Conservation (phyloP, 2,329 filamentous ascomycete species). For the Fusarium praegraminearum region DNA sequence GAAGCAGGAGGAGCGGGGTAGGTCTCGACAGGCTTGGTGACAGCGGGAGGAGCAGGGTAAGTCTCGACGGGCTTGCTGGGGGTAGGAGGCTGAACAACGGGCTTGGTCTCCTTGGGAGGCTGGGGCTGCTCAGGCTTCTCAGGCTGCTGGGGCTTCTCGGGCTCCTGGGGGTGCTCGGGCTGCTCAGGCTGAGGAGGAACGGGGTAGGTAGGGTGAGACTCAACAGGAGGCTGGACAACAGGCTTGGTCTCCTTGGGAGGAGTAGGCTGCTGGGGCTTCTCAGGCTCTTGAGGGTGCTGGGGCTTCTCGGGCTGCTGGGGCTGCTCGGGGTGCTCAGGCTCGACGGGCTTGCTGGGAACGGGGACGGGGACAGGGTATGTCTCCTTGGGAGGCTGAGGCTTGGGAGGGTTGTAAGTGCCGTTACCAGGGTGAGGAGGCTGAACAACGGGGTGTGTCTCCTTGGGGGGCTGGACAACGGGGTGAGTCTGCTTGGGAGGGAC, state of each 20-base stretch:
- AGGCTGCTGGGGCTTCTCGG: constrained; percentile 7
- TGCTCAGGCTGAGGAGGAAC: constrained; percentile 5
- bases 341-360: constrained; percentile 1
- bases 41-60: constrained; percentile 7
- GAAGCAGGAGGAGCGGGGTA: constrained; percentile 13
- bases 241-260: constrained; percentile 19
- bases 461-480: neutral
- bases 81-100: constrained; percentile 4
- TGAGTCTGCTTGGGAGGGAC: constrained; percentile 11
- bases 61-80: constrained; percentile 21
- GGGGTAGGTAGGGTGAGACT: constrained; percentile 10
- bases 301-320: constrained; percentile 14
- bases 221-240: constrained; percentile 6
- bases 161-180: constrained; percentile 4
- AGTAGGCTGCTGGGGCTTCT: constrained; percentile 1
- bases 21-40: constrained; percentile 9
- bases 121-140: constrained; percentile 6
- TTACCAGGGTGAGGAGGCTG: constrained; percentile 23
- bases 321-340: constrained; percentile 3
- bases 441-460: constrained; percentile 16
- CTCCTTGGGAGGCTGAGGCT: constrained; percentile 31
- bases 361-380: constrained; percentile 8
- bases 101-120: constrained; percentile 3
- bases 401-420: constrained; percentile 26
- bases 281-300: neutral